Conservation (phyloP, 2,329 filamentous ascomycete species). For the Cladophialophora exuberans region DNA sequence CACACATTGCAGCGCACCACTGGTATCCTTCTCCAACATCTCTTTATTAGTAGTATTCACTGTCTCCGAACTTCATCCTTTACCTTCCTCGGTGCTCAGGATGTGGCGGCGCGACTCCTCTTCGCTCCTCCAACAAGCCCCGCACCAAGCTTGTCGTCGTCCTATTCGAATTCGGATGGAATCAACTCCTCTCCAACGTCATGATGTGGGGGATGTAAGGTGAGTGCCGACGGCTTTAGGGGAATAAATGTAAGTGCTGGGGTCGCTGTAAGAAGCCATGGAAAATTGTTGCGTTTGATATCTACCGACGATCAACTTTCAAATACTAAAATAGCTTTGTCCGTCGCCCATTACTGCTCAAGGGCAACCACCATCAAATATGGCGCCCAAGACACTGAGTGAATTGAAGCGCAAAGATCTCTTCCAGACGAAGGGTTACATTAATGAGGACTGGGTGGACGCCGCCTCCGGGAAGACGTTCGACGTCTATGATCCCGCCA, state of each 20-base stretch:
- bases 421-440: constrained; percentile 35
- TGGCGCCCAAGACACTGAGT: constrained; percentile 24
- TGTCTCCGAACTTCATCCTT: background rate
- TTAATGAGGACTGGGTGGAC: constrained; percentile 65
- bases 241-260: too few relatives aligned
- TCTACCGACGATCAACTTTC: too few relatives aligned
- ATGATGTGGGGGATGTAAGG: constrained; percentile 4
- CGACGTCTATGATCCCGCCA: constrained; percentile 80
- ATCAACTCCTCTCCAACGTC: constrained; percentile 10
- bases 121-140: constrained; percentile 7
- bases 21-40: too few relatives aligned
- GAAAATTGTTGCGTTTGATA: too few relatives aligned
- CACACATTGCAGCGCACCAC: too few relatives aligned
- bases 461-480: constrained; percentile 90
- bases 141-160: background rate
- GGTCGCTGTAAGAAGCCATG: too few relatives aligned
- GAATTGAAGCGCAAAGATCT: constrained; percentile 35
- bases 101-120: background rate
- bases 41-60: too few relatives aligned
- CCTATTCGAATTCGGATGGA: background rate
- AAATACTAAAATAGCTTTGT: too few relatives aligned
- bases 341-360: too few relatives aligned
- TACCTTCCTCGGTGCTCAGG: constrained; percentile 1
- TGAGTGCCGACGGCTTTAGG: too few relatives aligned
- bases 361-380: too few relatives aligned